Conservation (phyloP, 2,329 filamentous ascomycete species). For the Claviceps sp. region DNA sequence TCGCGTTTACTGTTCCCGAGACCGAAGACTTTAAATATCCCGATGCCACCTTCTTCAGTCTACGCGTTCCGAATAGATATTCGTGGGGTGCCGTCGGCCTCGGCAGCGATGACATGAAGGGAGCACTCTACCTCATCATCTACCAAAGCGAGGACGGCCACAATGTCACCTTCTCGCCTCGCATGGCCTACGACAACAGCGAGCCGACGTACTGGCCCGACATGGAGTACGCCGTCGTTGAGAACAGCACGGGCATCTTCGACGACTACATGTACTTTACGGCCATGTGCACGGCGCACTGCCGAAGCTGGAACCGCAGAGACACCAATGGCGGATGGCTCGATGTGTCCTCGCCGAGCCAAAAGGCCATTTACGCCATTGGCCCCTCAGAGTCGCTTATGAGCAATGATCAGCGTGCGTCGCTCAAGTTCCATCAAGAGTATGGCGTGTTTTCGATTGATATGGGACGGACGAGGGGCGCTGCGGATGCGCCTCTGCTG, state of each 20-base stretch:
- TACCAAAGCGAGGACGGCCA: constrained; percentile 33
- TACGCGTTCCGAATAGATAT: constrained; percentile 30
- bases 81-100: constrained; percentile 44
- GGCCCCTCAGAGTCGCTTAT: constrained; percentile 32
- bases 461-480: constrained; percentile 35
- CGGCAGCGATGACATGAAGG: constrained; percentile 36
- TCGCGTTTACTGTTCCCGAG: constrained; percentile 36
- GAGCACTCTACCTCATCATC: constrained; percentile 40
- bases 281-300: constrained; percentile 36
- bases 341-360: constrained; percentile 32
- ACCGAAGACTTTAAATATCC: constrained; percentile 26
- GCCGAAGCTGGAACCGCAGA: constrained; percentile 32
- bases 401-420: constrained; percentile 28
- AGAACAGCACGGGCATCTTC: constrained; percentile 30
- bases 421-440: constrained; percentile 36
- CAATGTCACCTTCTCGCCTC: constrained; percentile 43
- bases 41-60: constrained; percentile 33
- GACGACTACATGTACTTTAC: constrained; percentile 35
- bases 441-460: constrained; percentile 45
- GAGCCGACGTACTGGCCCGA: constrained; percentile 36
- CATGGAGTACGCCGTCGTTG: constrained; percentile 29
- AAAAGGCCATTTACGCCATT: constrained; percentile 42
- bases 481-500: constrained; percentile 27
- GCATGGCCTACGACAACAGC: constrained; percentile 33
- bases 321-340: constrained; percentile 26